A percentile compares a stretch with the other conserved stretches of the same genome.
phyloP scores from a whole-genome alignment of 176 grass and related monocot genomes.

The Puya raimondii region DNA sequence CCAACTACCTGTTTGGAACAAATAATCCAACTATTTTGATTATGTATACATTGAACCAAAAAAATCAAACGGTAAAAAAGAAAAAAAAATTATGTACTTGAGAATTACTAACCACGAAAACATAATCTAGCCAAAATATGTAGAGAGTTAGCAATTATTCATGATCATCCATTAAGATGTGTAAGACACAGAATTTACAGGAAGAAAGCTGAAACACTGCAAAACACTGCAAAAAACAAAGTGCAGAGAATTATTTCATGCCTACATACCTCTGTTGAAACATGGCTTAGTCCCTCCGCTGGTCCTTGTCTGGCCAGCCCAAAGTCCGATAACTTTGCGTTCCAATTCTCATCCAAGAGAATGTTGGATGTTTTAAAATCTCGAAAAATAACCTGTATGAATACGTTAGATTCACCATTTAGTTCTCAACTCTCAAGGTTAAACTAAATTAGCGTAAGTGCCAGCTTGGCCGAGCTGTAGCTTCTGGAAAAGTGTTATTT shows the following conservation, averaged over 20 bases:
- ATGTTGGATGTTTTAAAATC: constrained; percentile 96
- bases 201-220: too few species aligned
- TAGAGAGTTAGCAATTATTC: too few species aligned
- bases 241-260: not conserved
- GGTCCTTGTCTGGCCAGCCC: constrained; percentile 98
- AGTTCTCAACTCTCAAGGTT: not conserved
- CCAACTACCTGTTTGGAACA: constrained; percentile 54
- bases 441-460: too few species aligned
- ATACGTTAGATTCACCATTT: not conserved
- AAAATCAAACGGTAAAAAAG: too few species aligned
- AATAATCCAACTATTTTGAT: not conserved
- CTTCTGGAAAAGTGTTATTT: too few species aligned
- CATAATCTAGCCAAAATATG: too few species aligned
- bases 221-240: not conserved
- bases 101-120: too few species aligned
- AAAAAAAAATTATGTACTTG: too few species aligned
- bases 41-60: too few species aligned
- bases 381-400: constrained; percentile 80
- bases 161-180: too few species aligned
- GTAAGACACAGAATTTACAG: too few species aligned
- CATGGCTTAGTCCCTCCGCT: constrained; percentile 78
- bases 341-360: constrained; percentile 86
- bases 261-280: constrained; percentile 78
- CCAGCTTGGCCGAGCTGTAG: too few species aligned
- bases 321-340: constrained; percentile 96